Evolutionary conservation across 1,139 yeast species (phyloP).

Genomic region (Lodderomyces beijingensis): DNA sequence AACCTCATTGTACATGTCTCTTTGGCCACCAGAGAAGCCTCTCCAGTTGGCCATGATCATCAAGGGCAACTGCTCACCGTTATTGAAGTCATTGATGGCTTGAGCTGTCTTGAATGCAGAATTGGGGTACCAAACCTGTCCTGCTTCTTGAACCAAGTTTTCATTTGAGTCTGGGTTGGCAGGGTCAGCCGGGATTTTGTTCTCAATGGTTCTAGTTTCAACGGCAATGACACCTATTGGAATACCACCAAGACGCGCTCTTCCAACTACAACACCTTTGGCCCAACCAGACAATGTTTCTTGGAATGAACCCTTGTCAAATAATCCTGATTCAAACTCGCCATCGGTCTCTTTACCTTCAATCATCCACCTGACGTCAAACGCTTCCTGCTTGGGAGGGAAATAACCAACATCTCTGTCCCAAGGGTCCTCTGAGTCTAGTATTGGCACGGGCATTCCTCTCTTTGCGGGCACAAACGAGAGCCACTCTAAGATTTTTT

Average conservation of each 20-base stretch:
- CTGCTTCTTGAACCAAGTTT: slow-evolving; percentile 86
- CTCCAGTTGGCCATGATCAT: slow-evolving; percentile 99
- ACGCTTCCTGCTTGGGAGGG: slow-evolving; percentile 70
- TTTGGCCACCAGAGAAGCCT: slow-evolving; percentile 99
- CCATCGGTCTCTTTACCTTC: slow-evolving; percentile 73
- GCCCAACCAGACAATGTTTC: slow-evolving; percentile 99
- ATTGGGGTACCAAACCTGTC: slow-evolving; percentile 99
- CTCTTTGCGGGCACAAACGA: slow-evolving; percentile 93
- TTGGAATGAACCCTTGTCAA: slow-evolving; percentile 88
- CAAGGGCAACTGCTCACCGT: slow-evolving; percentile 95
- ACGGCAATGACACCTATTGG: slow-evolving; percentile 98
- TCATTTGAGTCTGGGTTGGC: slow-evolving; percentile 96
- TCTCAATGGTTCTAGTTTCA: slow-evolving; percentile 86
- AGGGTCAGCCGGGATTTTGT: slow-evolving; percentile 93
- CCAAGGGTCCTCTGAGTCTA: slow-evolving; percentile 82
- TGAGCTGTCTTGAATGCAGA: slow-evolving; percentile 98
- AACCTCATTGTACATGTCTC: slow-evolving; percentile 98
- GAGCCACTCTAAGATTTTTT: slow-evolving; percentile 91
- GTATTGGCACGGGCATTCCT: slow-evolving; percentile 85
- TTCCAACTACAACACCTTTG: slow-evolving; percentile 94
- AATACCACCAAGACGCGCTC: slow-evolving; percentile 98
- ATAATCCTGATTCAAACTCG: slow-evolving; percentile 73
- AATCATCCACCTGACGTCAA: slow-evolving; percentile 94
- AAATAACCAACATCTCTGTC: slow-evolving; percentile 84
- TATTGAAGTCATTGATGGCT: slow-evolving; percentile 94